Evolutionary conservation across 2,329 filamentous ascomycete species (phyloP), one percentile per base, ranked within the genome.

Genomic region (Endoconidiophora polonica): DNA sequence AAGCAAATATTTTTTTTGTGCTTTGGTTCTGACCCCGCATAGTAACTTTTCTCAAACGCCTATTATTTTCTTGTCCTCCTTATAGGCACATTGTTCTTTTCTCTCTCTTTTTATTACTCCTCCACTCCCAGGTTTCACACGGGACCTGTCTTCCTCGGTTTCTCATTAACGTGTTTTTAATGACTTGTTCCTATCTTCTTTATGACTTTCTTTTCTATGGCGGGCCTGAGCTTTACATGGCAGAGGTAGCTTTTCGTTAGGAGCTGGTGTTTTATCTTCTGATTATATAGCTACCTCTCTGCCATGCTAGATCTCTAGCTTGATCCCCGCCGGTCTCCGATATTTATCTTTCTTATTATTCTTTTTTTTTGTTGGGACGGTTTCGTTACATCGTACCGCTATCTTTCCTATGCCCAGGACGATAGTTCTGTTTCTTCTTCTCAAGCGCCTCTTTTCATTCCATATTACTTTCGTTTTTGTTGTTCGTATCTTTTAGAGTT

Each of bases 361-460:
- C 23, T 46, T 43, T 42, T 33, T 51, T 51, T 36, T 43, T 38
- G n/a, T 23, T 47, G 40, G 23, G 46, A 36, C 14, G n/a, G 18
- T 16, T 20, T 12, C 26, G 23, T 18, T n/a, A 20, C 36, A 29
- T 33, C 24, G 26, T n/a, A 33, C 26, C 26, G 7, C 6, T 33
- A 33, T 33, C 26, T 18, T 40, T 48, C 36, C 46, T 48, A 48
- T 48, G 46, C 46, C 44, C 46, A 48, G 46, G 46, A 48, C 24
- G 46, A 23, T 36, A 22, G 18, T 20, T 22, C n/a, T 24, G 36
- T 42, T 29, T 36, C 9, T 14, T 38, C 40, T 36, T 46, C 18
- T 33, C 14, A 37, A 37, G 44, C 36, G 44, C 38, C 38, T 46
- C 3, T 36, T 24, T 36, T 38, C 33, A 7, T 12, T 26, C 33